Evolutionary conservation across 2,329 filamentous ascomycete genomes (phyloP), one percentile per base, ranked within the genome.

Genomic region (Emericellopsis atlantica): DNA sequence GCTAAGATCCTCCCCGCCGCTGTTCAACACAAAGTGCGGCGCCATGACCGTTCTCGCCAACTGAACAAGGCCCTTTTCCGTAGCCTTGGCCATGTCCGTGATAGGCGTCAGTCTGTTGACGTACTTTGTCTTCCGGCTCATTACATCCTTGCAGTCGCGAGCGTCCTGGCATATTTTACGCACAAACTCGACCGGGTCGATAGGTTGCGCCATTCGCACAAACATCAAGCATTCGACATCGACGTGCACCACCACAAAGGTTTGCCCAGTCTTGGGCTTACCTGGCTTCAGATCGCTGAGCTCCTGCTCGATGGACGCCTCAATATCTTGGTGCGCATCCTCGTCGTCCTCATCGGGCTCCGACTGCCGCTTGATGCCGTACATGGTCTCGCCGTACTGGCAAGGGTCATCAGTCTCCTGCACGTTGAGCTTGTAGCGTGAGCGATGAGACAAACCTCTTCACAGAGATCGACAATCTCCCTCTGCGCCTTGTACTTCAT

Each of bases 301-400:
- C 59, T 92, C 86, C 53, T 77, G 79, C 49, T 76, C 58, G 49
- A 92, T 85, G 23, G 79, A 73, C 5, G 75, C 69, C 54, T 88
- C 84, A 49, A 92, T 86, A 49, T 87, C 82, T 2, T 51, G 51
- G 42, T 58, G 51, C 18, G 51, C 47, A 21, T 53, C 53, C 14
- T 51, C 54, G 34, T 57, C 54, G 3, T 40, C 41, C 31, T 42
- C 26, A 14, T 21, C 26, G 21, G 29, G 26, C 12, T 26, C 40
- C 15, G 10, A 9, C 18, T 29, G 52, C 4, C 57, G 49, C 15
- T 61, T 60, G 45, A 77, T 68, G 44, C 64, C 67, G 52, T 78
- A 81, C 46, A 77, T 61, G 45, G 68, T 72, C 48, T 81, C 72
- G 18, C 75, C 80, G 51, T 84, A 85, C 76, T 87, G 46, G 10